Evolutionary conservation across 176 grass and related monocot genomes (phyloP), one percentile per base, ranked within the genome.

Genomic region (Avena eriantha): DNA sequence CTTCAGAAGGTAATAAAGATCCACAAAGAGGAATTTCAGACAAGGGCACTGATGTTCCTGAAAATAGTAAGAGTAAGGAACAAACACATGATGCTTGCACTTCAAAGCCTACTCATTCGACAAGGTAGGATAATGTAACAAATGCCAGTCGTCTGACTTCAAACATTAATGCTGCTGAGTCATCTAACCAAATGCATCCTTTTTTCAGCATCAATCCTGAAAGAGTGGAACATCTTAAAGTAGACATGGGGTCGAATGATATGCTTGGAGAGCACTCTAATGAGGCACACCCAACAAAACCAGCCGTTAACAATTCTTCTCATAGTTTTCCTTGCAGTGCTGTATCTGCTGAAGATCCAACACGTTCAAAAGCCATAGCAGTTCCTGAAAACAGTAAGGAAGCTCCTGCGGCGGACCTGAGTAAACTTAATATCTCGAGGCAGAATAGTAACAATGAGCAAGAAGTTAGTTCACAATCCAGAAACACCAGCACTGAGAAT

Each of bases 391-490:
- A 77, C 34, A 75, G 66, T 35, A 92, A 65, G 48, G 84, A 88
- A 75, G 18, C 35, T 65, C 49, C 53, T 86, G 58, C 43, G 13
- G 57, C 60, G 29, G 61, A 82, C 43, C 60, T 64, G 76, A 50
- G 82, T 65, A 87, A 92, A 79, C 35, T 54, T 76, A 84, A 83
- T 72, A 16, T 83, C 43, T 77, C 81, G 55, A 90, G 76, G 55
- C 83, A 91, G 82, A 82, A 82, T 84, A 91, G 82, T 80, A 85
- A 81, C 72, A 73, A 34, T 80, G 77, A 45, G 66, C 67, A 74
- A 63, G 76, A 53, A 46, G 75, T 79, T 81, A 85, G 90, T 89
- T 93, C 61, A 49, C 91, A 89, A 86, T 92, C 93, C 80, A 88
- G 66, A 68, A 91, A 86, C 77, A 81, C 69, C 21, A 94, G 85